Conservation (phyloP, 257 asterid species). For the Phtheirospermum japonicum region DNA sequence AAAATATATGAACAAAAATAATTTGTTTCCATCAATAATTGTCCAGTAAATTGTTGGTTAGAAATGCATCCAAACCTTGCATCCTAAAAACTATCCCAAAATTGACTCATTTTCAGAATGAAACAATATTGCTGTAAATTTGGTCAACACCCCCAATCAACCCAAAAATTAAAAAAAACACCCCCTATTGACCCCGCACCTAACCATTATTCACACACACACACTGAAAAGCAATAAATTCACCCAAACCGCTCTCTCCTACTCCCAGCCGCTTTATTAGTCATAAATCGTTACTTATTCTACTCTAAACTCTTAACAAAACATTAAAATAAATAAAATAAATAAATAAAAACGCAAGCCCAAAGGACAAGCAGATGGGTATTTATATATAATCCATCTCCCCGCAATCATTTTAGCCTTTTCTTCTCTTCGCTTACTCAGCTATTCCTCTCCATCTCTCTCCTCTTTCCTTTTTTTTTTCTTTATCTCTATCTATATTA, state of each 20-base stretch:
- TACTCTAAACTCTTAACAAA: neutral
- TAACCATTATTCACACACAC: slow-evolving; percentile 24
- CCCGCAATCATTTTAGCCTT: slow-evolving; percentile 26
- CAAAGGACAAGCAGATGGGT: neutral
- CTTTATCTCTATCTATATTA: neutral
- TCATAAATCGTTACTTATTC: slow-evolving; percentile 1
- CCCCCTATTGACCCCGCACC: slow-evolving; percentile 20
- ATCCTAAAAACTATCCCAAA: neutral
- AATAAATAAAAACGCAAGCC: neutral
- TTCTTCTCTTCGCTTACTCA: slow-evolving; percentile 9
- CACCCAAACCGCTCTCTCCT: slow-evolving; percentile 29
- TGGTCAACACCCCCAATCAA: neutral
- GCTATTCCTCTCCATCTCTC: neutral
- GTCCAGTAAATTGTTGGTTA: too few species aligned
- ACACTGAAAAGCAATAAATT: slow-evolving; percentile 6
- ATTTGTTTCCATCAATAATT: too few species aligned
- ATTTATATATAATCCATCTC: neutral
- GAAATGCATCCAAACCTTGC: neutral
- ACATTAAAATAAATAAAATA: neutral
- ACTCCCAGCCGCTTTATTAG: slow-evolving; percentile 25
- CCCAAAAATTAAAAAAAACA: neutral
- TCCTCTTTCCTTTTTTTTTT: neutral
- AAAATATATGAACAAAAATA: too few species aligned
- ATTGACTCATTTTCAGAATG: too few species aligned
- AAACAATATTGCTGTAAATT: neutral